Base-by-base conservation (phyloP, 2,329 filamentous ascomycete genomes). In the Elsinoe fawcettii region DNA sequence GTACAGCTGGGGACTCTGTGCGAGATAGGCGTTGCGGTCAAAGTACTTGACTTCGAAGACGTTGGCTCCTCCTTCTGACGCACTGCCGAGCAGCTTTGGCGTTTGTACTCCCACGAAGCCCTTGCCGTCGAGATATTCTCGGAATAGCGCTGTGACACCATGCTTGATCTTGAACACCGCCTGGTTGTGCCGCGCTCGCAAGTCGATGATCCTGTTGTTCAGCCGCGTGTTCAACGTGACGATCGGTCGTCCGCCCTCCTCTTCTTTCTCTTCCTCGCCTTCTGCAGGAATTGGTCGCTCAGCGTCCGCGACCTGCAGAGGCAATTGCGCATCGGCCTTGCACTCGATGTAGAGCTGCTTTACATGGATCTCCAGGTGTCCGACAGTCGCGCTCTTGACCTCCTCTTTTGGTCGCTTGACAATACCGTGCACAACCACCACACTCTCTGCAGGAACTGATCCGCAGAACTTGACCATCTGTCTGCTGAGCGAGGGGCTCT, bases 381-480 rank as follows among this genome's bases (percentile, higher is more conserved):
- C 83, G 57, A 97, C 86, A 14, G 83, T 85, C 59, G 88, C 88
- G 67, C 88, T 93, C 75, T 95, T 93, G 70, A 97, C 87, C 2
- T 89, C 87, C 68, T 95, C 90, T 20, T 87, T 80, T 0, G 91
- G 88, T 74, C 87, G 86, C 77, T 90, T 82, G 55, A 97, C 85
- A 30, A 80, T 75, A 63, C 87, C 93, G 67, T 95, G 88, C 60
- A 96, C 84, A 39, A 85, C 76, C 23, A 96, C 84, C 65, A 87
- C 90, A 64, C 86, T 90, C 77, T 96, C 92, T 46, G 86, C 79
- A 67, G 83, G 86, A 63, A 96, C 74, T 43, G 77, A 80, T 49
- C 82, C 83, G 51, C 87, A 84, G 83, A 88, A 97, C 76, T 97
- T 97, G 69, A 96, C 88, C 92, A 97, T 97, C 73, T 88, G 90